Conservation (phyloP, 805 yeast genomes). For the Myxozyma neglecta region DNA sequence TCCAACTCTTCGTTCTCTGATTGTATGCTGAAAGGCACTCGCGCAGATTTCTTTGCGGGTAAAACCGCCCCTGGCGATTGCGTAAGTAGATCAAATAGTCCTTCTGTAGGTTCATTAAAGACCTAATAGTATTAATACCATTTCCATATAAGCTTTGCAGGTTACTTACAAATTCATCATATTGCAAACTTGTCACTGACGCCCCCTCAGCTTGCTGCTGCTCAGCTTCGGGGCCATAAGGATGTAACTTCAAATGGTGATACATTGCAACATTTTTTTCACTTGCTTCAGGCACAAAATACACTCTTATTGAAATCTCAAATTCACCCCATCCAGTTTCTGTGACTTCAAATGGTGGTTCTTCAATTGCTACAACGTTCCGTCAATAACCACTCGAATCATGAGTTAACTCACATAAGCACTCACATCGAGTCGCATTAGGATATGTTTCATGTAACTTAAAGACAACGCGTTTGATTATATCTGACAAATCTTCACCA, state of each 20-base stretch:
- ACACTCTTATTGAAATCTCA: conserved; percentile 84
- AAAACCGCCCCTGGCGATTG: conserved; percentile 53
- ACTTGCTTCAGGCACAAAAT: conserved; percentile 79
- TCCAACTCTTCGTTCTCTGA: conserved; percentile 67
- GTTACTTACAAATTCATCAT: conserved; percentile 73
- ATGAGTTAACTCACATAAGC: neutral
- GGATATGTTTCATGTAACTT: conserved; percentile 93
- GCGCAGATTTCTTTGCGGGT: conserved; percentile 42
- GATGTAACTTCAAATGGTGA: conserved; percentile 90
- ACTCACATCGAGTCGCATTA: conserved; percentile 64
- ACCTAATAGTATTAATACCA: conserved; percentile 1
- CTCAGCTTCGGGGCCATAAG: conserved; percentile 53
- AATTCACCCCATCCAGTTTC: conserved; percentile 99
- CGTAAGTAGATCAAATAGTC: conserved; percentile 75
- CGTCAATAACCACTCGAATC: neutral
- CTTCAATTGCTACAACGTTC: conserved; percentile 55
- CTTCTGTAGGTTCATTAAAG: conserved; percentile 93
- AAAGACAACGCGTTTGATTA: conserved; percentile 87
- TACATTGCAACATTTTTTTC: conserved; percentile 84
- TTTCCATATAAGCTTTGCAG: neutral
- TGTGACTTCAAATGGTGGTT: conserved; percentile 90
- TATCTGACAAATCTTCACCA: conserved; percentile 74
- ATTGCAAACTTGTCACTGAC: conserved; percentile 60
- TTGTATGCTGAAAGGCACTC: conserved; percentile 47
- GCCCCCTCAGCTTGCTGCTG: conserved; percentile 38